Base-by-base conservation (phyloP, 306 rosid genomes). In the Pachyrhizus erosus region DNA sequence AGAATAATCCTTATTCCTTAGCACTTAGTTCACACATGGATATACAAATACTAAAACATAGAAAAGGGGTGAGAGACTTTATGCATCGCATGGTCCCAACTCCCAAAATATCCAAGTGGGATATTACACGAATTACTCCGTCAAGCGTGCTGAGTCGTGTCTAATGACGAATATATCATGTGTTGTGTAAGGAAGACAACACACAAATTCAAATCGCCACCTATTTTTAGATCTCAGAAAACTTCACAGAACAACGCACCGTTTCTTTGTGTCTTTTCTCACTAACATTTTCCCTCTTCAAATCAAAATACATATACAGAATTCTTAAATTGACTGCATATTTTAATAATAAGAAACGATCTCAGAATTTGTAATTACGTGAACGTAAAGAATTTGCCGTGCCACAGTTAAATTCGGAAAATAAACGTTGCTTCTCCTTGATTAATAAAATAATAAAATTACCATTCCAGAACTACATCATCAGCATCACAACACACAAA, bases 361-460 rank as follows among this genome's bases (percentile, higher is more conserved):
- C 14, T 55, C 14, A 9, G 2, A 24, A 10, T 23, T 24, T 23
- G 2, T 33, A 33, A 13, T 83, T 57, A n/a, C 81, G 43, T 70
- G 14, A 45, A 64, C 62, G 72, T 21, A 77, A 60, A 60, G 10
- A 5, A 37, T 37, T 78, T 79, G 33, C 20, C n/a, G n/a, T 55
- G 27, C 43, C 46, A 18, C 60, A 9, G 9, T 20, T 26, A 37
- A 12, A 70, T 70, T 31, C 11, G 4, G 20, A 55, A 37, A 58
- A 26, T 40, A 60, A 58, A 29, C 3, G 21, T 1, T 80, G n/a
- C n/a, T 64, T 65, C 58, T 74, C 74, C 60, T 70, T 70, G 17
- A 76, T 76, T 0, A 51, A 37, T 20, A 31, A 27, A 9, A 2
- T 39, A 40, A 55, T n/a, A 52, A 75, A 68, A 61, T 31, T 9